A percentile compares a stretch with the other conserved stretches of the same genome.
Evolutionary conservation across 441 rosid genomes (phyloP).

Genomic region (Viola pubescens): DNA sequence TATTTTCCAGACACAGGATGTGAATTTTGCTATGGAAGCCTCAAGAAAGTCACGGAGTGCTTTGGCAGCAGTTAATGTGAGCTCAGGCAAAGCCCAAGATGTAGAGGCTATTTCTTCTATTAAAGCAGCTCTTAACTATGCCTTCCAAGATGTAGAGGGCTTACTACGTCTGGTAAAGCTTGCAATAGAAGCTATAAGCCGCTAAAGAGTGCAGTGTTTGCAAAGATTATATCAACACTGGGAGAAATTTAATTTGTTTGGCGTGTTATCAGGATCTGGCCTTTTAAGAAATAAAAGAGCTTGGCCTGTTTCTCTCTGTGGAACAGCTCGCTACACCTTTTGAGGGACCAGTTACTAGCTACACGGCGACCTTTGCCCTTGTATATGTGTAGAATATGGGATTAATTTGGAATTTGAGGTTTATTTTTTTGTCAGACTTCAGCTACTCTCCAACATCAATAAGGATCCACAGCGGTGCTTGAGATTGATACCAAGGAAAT

Average conservation of each 20-base stretch:
- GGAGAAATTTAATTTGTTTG: conserved; percentile 20
- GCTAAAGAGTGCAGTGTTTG: conserved; percentile 30
- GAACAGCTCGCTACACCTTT: conserved; percentile 12
- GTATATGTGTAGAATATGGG: conserved; percentile 28
- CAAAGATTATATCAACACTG: conserved; percentile 18
- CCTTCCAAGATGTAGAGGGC: conserved; percentile 85
- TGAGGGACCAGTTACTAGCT: conserved; percentile 14
- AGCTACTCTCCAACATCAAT: conserved; percentile 19
- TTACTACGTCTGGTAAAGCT: conserved; percentile 69
- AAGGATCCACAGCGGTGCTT: conserved; percentile 18
- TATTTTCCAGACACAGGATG: conserved; percentile 68
- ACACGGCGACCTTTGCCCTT: conserved; percentile 12
- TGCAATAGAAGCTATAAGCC: conserved; percentile 74
- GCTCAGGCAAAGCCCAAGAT: conserved; percentile 40
- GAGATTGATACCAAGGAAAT: conserved; percentile 17
- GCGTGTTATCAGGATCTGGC: conserved; percentile 16
- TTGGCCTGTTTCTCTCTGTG: conserved; percentile 15
- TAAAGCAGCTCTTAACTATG: conserved; percentile 85
- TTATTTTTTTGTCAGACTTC: conserved; percentile 20
- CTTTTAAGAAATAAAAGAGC: conserved; percentile 14
- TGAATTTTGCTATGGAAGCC: conserved; percentile 86
- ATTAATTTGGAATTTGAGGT: conserved; percentile 15
- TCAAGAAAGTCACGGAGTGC: conserved; percentile 72
- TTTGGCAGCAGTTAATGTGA: conserved; percentile 47
- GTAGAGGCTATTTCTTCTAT: conserved; percentile 57